Percentiles rank a stretch among this genome's conserved stretches.
phyloP scores from a whole-genome alignment of 768 basidiomycete genomes.

The Ramaria rubella region DNA sequence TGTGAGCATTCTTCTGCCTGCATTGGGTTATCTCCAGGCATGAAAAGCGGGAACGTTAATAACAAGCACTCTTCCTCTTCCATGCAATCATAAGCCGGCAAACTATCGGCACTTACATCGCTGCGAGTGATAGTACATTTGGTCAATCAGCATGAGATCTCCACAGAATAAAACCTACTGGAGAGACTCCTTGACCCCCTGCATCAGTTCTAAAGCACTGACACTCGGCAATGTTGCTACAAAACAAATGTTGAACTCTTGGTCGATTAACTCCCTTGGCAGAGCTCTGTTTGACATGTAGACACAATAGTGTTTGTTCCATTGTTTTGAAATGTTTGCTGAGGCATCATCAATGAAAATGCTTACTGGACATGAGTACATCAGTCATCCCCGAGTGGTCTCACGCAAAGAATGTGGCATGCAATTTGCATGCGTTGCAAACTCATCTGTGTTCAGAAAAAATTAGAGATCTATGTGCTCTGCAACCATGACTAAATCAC shows the following conservation, averaged over 20 bases:
- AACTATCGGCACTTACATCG: background rate
- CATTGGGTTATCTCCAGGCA: constrained; percentile 19
- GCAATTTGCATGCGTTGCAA: background rate
- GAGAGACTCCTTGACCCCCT: background rate
- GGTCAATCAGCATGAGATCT: background rate
- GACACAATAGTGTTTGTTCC: constrained; percentile 30
- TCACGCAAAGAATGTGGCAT: constrained; percentile 20
- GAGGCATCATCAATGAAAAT: constrained; percentile 33
- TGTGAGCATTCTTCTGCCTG: constrained; percentile 14
- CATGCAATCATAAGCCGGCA: background rate
- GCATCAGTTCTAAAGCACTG: background rate
- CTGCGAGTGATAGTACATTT: background rate
- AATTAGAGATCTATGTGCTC: background rate
- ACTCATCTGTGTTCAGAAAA: background rate
- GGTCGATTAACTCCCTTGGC: constrained; percentile 25
- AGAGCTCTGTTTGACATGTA: constrained; percentile 14
- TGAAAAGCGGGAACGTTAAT: constrained; percentile 11
- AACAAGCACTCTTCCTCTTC: background rate
- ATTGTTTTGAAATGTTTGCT: constrained; percentile 32
- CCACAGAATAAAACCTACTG: background rate
- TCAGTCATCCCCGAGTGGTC: constrained; percentile 17
- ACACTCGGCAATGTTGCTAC: constrained; percentile 24
- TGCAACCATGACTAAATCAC: background rate
- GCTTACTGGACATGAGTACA: constrained; percentile 21
- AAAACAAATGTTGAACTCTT: constrained; percentile 26